Evolutionary conservation across 352 stramenopile genomes (phyloP), one percentile per base, ranked within the genome.

Genomic region (Phytophthora brassicae): DNA sequence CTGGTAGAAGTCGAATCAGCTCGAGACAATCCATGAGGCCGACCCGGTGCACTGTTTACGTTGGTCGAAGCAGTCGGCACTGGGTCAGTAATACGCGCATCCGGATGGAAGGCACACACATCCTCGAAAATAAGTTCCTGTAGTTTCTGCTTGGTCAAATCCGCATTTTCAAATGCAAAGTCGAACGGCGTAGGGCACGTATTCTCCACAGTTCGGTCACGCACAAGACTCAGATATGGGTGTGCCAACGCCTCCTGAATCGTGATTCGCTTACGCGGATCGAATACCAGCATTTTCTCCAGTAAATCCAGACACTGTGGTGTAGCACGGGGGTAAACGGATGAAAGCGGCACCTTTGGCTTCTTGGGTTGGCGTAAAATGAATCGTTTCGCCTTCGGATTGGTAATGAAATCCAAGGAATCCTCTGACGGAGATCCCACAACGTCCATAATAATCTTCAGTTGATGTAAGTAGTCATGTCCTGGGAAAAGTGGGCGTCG

Each of bases 251-350:
- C 85, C 31, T 94, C 75, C 3, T 81, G 71, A 53, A 94, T 90
- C 35, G 84, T 90, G 50, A 94, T 91, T 53, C 86, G 81, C 59
- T 88, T 95, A 20, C 77, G 73, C 12, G 95, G 95, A 67, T 98
- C 91, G 29, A 98, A 98, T 9, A 91, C 74, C 9, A 98, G 81
- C 89, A 98, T 97, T 50, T 92, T 90, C 49, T 97, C 78, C 4
- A 98, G 76, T 38, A 98, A 58, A 70, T 98, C 90, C 6, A 97
- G 70, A 23, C 86, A 95, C 46, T 86, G 70, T 4, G 84, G 71
- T 14, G 75, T 95, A 12, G 89, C 88, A 35, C 86, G 79, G 6
- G 89, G 86, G 66, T 97, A 98, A 7, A 97, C 74, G 0, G 83
- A 90, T 13, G 86, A 86, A 6, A 95, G 76, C 19, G 78, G 80